These are phyloP conservation scores for Coemansia sp. DNA, from an alignment of 192 early-diverging fungal genomes.

Conservation along the genomic window DNA sequence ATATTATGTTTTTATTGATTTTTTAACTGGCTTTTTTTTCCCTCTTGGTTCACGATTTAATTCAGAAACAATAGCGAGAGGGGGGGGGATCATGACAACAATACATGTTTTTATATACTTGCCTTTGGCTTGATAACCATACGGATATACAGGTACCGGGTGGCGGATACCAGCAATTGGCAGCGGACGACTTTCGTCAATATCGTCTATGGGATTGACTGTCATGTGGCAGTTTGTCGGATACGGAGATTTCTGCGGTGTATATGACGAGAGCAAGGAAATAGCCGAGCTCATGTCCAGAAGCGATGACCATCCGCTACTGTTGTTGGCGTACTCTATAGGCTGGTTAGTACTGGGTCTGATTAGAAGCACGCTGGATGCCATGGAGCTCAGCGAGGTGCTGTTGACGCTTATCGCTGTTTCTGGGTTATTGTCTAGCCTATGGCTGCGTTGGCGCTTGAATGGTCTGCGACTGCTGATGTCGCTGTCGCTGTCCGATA, in stretches of 20 bases:
- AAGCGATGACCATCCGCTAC: conserved; percentile 46
- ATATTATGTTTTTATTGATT: neutral
- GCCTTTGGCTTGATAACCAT: neutral
- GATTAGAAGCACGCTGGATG: conserved; percentile 21
- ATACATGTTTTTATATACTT: neutral
- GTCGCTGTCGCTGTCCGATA: conserved; percentile 13
- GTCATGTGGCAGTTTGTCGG: neutral
- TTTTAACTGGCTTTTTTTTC: no score
- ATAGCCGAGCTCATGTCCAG: conserved; percentile 27
- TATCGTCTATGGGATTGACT: conserved; percentile 19
- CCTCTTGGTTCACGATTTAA: no score
- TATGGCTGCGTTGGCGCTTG: conserved; percentile 11
- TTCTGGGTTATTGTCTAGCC: neutral
- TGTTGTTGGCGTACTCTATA: conserved; percentile 11
- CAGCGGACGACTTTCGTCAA: conserved; percentile 17
- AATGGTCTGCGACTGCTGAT: neutral
- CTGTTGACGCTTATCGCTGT: conserved; percentile 1
- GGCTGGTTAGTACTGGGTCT: neutral
- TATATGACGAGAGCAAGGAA: conserved; percentile 42
- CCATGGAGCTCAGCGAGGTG: conserved; percentile 18
- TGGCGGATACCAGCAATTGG: neutral
- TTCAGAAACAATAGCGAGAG: no score
- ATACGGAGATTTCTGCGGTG: conserved; percentile 5
- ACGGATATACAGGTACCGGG: neutral
- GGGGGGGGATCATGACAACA: no score